These are phyloP conservation scores for Metarhizium album DNA, from an alignment of 2,329 filamentous ascomycete genomes.

Conservation along the genomic window DNA sequence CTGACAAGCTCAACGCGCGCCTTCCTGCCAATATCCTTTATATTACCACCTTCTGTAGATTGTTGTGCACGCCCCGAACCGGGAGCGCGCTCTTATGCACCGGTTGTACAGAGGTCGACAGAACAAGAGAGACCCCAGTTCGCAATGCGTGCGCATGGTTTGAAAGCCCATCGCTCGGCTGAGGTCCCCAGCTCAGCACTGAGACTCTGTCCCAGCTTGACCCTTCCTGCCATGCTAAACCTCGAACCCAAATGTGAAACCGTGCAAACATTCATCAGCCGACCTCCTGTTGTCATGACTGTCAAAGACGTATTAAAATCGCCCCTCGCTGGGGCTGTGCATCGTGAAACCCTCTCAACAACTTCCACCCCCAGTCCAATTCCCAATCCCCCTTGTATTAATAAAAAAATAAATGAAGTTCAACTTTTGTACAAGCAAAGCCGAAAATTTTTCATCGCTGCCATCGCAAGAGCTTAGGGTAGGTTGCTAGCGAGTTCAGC, in stretches of 20 bases:
- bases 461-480: background rate
- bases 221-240: constrained; percentile 7
- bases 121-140: background rate
- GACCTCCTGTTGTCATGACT: constrained; percentile 20
- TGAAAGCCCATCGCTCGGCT: constrained; percentile 3
- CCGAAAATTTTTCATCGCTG: background rate
- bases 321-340: constrained; percentile 7
- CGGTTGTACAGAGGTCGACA: constrained; percentile 7
- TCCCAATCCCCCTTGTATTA: background rate
- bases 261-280: constrained; percentile 15
- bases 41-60: constrained; percentile 3
- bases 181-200: constrained; percentile 2
- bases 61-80: constrained; percentile 5
- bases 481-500: background rate
- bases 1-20: background rate
- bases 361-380: constrained; percentile 1
- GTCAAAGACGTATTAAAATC: constrained; percentile 16
- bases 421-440: constrained; percentile 4
- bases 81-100: constrained; percentile 5
- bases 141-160: background rate
- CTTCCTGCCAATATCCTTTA: background rate
- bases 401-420: constrained; percentile 2
- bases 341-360: background rate
- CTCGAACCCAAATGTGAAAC: constrained; percentile 8
- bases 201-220: constrained; percentile 3